Evolutionary conservation across 176 grass and related monocot genomes (phyloP).

Genomic region (Avena sativa): DNA sequence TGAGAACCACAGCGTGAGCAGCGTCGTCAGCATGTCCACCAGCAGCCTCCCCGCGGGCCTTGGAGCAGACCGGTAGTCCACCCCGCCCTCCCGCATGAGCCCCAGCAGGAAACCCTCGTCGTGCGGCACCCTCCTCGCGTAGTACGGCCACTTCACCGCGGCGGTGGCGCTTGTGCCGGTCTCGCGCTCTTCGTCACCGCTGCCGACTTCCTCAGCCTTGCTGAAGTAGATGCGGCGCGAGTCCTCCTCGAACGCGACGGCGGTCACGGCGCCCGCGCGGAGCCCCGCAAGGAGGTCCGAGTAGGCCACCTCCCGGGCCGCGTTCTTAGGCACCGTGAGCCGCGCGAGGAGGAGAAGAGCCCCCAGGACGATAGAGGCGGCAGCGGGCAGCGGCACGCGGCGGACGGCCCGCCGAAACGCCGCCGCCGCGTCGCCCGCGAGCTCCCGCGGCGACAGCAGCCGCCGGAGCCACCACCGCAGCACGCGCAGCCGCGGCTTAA

Average conservation of each 20-base stretch:
- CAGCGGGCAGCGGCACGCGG: conserved; percentile 40
- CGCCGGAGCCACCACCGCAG: conserved; percentile 49
- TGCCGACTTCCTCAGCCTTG: conserved; percentile 35
- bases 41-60: conserved; percentile 60
- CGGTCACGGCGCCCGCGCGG: conserved; percentile 52
- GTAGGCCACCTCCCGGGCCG: conserved; percentile 72
- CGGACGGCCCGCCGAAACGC: conserved; percentile 42
- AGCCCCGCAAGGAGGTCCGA: conserved; percentile 71
- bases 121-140: conserved; percentile 76
- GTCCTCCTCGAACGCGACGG: conserved; percentile 81
- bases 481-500: conserved; percentile 46
- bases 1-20: conserved; percentile 81
- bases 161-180: not conserved
- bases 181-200: conserved; percentile 19
- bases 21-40: conserved; percentile 68
- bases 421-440: conserved; percentile 42
- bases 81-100: conserved; percentile 73
- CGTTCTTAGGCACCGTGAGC: conserved; percentile 56
- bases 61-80: conserved; percentile 74
- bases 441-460: conserved; percentile 44
- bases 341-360: conserved; percentile 57
- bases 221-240: conserved; percentile 88
- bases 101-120: conserved; percentile 86
- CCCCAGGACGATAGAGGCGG: conserved; percentile 51
- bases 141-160: conserved; percentile 57